Percentiles rank a stretch among this genome's conserved stretches.
Evolutionary conservation across 768 basidiomycete species (phyloP).

Genomic region (Podaxis sp.): DNA sequence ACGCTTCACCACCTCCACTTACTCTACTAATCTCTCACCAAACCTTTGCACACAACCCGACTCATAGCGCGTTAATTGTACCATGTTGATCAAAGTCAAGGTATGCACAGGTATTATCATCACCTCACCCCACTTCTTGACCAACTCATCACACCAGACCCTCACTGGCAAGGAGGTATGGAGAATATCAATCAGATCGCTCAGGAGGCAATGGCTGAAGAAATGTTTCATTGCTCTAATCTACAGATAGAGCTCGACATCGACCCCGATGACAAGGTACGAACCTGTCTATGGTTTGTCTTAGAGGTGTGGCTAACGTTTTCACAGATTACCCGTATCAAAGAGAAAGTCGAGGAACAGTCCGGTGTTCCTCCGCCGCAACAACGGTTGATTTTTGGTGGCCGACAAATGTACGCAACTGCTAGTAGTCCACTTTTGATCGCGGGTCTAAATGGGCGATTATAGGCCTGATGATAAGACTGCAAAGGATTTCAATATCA

Average conservation of each 20-base stretch:
- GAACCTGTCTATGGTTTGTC: slow-evolving; percentile 14
- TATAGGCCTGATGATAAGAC: slow-evolving; percentile 88
- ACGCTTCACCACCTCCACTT: slow-evolving; percentile 3
- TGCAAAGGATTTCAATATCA: slow-evolving; percentile 78
- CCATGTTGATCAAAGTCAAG: slow-evolving; percentile 91
- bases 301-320: neutral
- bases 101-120: slow-evolving; percentile 28
- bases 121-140: slow-evolving; percentile 8
- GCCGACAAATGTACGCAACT: slow-evolving; percentile 81
- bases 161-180: slow-evolving; percentile 94
- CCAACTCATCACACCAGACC: slow-evolving; percentile 47
- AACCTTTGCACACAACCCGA: neutral
- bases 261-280: slow-evolving; percentile 81
- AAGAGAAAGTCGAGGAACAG: slow-evolving; percentile 98
- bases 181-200: neutral
- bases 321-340: slow-evolving; percentile 82
- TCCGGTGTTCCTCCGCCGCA: slow-evolving; percentile 96
- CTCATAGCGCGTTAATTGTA: neutral
- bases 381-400: slow-evolving; percentile 89
- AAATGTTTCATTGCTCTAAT: slow-evolving; percentile 1
- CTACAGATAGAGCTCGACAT: slow-evolving; percentile 93
- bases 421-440: neutral
- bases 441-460: slow-evolving; percentile 1
- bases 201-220: slow-evolving; percentile 1
- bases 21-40: slow-evolving; percentile 1